Base-by-base conservation (phyloP, 305 asterid species). In the Vinca major region DNA sequence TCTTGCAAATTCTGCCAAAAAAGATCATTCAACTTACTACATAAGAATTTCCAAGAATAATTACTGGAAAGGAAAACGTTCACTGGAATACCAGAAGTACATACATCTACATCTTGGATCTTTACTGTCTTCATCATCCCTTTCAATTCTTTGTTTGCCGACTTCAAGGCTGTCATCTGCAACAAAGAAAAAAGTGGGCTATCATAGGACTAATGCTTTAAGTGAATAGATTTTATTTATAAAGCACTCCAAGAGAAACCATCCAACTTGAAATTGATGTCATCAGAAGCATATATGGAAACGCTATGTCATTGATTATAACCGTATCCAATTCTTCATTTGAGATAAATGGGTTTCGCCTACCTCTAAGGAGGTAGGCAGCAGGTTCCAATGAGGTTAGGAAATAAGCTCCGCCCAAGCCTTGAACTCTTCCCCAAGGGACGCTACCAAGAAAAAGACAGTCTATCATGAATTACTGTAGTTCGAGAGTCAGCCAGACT, bases 81-180 rank as follows among this genome's bases (percentile, higher is more conserved):
- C n/a, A 55, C 57, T 2, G 12, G 33, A 20, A 33, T 2, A 53
- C 33, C 26, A 62, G 60, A 14, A 20, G 75, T 67, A 79, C 92
- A 73, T 54, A 93, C 99, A 85, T 93, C 97, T 71, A 90, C 80
- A 72, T 94, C 97, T 84, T 94, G 91, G 84, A 94, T 89, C 82
- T 91, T 94, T 86, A 94, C 95, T 26, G 96, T 91, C 83, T 93
- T 94, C 99, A 94, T 94, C 97, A 94, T 89, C 81, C 97, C 99
- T 77, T 89, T 89, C 76, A 89, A 88, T 74, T 89, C 99, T 75
- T 91, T 91, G 83, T 94, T 91, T 73, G 97, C 95, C 0, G 92
- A 81, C 83, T 91, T 89, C 93, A 91, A 78, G 69, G 97, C 96
- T 72, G 99, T 78, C 99, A 89, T 86, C 97, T 91, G 91, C 73